Evolutionary conservation across 768 basidiomycete genomes (phyloP).

Genomic region (Boletus tomentosulus): DNA sequence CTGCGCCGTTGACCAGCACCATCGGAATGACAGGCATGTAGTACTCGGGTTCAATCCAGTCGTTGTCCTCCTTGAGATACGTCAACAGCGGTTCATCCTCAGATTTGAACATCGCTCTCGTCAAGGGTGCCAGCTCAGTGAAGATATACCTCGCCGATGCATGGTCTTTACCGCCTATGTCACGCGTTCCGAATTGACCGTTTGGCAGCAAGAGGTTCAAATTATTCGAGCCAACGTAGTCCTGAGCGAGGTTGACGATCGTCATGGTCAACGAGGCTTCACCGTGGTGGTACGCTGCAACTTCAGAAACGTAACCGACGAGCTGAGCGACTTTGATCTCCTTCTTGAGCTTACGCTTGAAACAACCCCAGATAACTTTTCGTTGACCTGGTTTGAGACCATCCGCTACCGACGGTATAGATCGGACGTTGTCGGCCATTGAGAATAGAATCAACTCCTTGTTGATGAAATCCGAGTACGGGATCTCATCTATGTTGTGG

Average conservation of each 20-base stretch:
- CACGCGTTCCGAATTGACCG: conserved; percentile 96
- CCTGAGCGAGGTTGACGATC: conserved; percentile 91
- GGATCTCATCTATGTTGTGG: conserved; percentile 81
- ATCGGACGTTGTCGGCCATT: conserved; percentile 98
- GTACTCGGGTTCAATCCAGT: conserved; percentile 86
- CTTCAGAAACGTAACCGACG: conserved; percentile 90
- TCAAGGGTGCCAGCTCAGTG: conserved; percentile 72
- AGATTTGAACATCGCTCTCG: conserved; percentile 74
- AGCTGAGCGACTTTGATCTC: conserved; percentile 97
- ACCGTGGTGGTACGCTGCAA: conserved; percentile 96
- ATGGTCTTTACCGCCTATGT: conserved; percentile 91
- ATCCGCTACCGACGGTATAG: conserved; percentile 91
- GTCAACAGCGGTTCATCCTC: conserved; percentile 84
- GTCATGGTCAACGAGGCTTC: conserved; percentile 83
- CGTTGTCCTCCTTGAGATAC: conserved; percentile 81
- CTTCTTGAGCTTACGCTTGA: conserved; percentile 88
- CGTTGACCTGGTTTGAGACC: conserved; percentile 97
- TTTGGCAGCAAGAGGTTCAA: conserved; percentile 81
- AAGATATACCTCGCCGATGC: conserved; percentile 96
- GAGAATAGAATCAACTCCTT: conserved; percentile 97
- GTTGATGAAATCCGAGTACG: conserved; percentile 94
- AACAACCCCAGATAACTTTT: conserved; percentile 94
- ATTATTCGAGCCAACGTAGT: conserved; percentile 95
- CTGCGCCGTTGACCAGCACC: conserved; percentile 88
- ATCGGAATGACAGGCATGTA: conserved; percentile 90